Conservation (phyloP, 2,329 filamentous ascomycete genomes). For the Alternaria brassicicola region DNA sequence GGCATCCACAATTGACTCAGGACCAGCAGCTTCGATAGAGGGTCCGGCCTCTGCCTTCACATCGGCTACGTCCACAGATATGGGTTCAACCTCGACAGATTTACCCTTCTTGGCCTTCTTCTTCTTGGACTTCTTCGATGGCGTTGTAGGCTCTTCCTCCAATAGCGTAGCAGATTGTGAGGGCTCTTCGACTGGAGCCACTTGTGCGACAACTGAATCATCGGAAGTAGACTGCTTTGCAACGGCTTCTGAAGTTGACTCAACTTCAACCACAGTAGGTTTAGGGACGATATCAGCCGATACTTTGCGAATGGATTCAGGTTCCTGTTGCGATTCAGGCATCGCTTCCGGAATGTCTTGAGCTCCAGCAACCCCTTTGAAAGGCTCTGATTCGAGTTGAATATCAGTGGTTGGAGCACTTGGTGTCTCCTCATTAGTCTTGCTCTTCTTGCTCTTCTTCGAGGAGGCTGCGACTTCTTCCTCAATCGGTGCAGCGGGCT, state of each 20-base stretch:
- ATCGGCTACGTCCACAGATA: not conserved
- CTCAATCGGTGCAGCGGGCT: not conserved
- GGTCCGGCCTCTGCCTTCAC: not conserved
- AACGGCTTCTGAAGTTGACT: not conserved
- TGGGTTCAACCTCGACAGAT: constrained; percentile 7
- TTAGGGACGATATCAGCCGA: not conserved
- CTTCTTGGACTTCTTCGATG: constrained; percentile 54
- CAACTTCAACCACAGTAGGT: not conserved
- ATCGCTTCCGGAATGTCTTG: not conserved
- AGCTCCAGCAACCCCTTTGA: not conserved
- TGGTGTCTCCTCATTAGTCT: constrained; percentile 3
- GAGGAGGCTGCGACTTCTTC: constrained; percentile 31
- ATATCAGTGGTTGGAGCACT: not conserved
- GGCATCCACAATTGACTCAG: not conserved
- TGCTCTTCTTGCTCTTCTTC: constrained; percentile 49
- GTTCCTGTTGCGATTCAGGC: not conserved
- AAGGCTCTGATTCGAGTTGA: not conserved
- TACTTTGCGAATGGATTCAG: not conserved
- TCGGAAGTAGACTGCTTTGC: not conserved
- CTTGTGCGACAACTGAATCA: not conserved
- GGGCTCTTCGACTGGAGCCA: constrained; percentile 7
- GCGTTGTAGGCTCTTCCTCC: constrained; percentile 16
- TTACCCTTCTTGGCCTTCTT: constrained; percentile 35
- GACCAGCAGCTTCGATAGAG: not conserved
- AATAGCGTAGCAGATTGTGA: constrained; percentile 3